Base-by-base conservation (phyloP, 2,329 filamentous ascomycete species). In the Incumbomyces delicatus region DNA sequence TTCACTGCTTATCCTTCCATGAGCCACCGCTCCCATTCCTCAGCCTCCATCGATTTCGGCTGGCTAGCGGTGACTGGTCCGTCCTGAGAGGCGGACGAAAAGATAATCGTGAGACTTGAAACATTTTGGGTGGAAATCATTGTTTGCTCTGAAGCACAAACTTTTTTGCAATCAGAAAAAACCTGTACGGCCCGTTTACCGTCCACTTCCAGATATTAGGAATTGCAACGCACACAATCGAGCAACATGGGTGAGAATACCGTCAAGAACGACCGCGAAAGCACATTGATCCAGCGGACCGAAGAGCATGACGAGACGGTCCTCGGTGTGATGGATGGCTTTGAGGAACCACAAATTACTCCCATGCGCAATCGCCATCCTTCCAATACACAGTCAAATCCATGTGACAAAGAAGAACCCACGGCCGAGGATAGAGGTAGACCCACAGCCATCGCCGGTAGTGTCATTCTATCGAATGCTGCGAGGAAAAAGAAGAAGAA, bases 51-150 rank as follows among this genome's bases (percentile, higher is more conserved):
- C 27, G 31, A 30, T 3, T 62, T 67, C 62, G 57, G 63, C 57
- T 71, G 69, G 66, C 57, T 70, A 70, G 63, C 63, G 68, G 68
- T 65, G 57, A 58, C 61, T 57, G 63, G 68, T 72, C 69, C 69
- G 69, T 71, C 69, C 67, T 72, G 67, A 70, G 65, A 41, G 44
- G 37, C 69, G 69, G 69, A 72, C 69, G 67, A 66, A 70, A 70
- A 71, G 60, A 63, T 58, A 51, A 58, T 39, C 10, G 14, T 13
- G 27, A 32, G 14, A 14, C 33, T 16, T 27, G 22, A 37, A 29
- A 12, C 17, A 38, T 10, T 36, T 36, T 5, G 3, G 41, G 18
- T 31, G 18, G 30, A 11, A 18, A 40, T 30, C 14, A 13, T 13
- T 11, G 32, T 41, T 34, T 14, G 14, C 22, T 31, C n/a, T 29